A percentile compares a stretch with the other conserved stretches of the same genome.
Evolutionary conservation across 2,329 filamentous ascomycete species (phyloP).

Genomic region (Penicillium sp.): DNA sequence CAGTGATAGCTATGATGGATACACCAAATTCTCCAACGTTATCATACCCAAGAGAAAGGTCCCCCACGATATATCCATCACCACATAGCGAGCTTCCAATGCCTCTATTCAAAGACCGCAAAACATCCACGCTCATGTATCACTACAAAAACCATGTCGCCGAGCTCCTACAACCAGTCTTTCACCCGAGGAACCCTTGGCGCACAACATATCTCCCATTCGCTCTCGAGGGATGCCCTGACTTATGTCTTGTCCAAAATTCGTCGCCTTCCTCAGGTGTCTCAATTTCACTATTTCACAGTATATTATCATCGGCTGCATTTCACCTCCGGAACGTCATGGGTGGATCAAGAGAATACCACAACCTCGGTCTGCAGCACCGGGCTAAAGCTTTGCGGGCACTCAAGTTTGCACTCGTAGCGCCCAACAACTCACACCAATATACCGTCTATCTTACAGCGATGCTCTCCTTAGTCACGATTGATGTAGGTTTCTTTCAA

Average conservation of each 20-base stretch:
- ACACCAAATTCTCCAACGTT: not conserved
- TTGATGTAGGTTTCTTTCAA: conserved; percentile 15
- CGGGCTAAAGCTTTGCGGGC: conserved; percentile 7
- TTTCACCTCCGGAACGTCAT: conserved; percentile 14
- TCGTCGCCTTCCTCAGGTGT: not conserved
- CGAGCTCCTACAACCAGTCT: conserved; percentile 13
- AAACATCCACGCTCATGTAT: conserved; percentile 7
- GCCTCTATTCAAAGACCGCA: conserved; percentile 3
- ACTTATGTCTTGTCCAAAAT: conserved; percentile 6
- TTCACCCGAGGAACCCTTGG: conserved; percentile 13
- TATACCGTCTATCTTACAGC: conserved; percentile 16
- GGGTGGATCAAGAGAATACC: conserved; percentile 1
- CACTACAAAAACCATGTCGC: conserved; percentile 15
- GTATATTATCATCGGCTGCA: conserved; percentile 13
- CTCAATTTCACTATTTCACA: conserved; percentile 14
- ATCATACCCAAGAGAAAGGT: not conserved
- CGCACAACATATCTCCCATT: conserved; percentile 16
- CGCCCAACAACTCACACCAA: conserved; percentile 1
- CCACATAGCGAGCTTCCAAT: not conserved
- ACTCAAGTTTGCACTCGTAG: conserved; percentile 5
- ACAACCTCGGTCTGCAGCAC: conserved; percentile 9
- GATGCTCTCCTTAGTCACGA: conserved; percentile 23
- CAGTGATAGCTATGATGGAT: not conserved
- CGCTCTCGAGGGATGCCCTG: conserved; percentile 13
- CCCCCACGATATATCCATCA: not conserved